A percentile compares a stretch with the other conserved stretches of the same genome.
phyloP scores from a whole-genome alignment of 495 filamentous ascomycete genomes.

The Margaritispora aquatica region DNA sequence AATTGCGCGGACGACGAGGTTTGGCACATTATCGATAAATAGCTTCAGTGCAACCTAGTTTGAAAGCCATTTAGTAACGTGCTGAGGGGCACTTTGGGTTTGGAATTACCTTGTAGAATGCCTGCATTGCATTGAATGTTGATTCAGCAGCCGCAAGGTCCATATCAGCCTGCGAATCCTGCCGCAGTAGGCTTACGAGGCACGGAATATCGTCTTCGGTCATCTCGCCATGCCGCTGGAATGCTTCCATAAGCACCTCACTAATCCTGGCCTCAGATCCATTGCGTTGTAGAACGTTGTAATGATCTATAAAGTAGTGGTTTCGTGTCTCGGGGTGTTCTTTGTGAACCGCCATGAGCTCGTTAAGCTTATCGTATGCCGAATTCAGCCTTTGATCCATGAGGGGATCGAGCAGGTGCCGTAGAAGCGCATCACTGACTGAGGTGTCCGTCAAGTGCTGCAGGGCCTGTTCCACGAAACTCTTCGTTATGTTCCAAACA shows the following conservation, averaged over 20 bases:
- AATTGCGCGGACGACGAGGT: constrained; percentile 22
- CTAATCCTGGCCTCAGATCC: constrained; percentile 5
- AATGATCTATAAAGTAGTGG: constrained; percentile 17
- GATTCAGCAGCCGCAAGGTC: constrained; percentile 24
- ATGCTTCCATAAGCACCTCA: constrained; percentile 4
- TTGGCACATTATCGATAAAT: constrained; percentile 30
- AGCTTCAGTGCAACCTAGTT: constrained; percentile 27
- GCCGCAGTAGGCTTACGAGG: background rate
- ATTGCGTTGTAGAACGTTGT: constrained; percentile 3
- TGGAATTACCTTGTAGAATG: constrained; percentile 30
- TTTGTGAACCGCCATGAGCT: constrained; percentile 32
- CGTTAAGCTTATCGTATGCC: constrained; percentile 29
- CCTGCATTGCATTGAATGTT: constrained; percentile 28
- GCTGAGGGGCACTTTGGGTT: background rate
- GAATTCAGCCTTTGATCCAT: constrained; percentile 27
- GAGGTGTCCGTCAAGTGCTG: constrained; percentile 23
- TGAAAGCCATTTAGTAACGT: background rate
- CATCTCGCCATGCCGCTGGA: constrained; percentile 2
- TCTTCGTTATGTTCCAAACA: constrained; percentile 20
- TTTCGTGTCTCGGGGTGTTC: constrained; percentile 24
- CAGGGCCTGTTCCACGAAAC: constrained; percentile 27
- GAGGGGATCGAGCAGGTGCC: constrained; percentile 28
- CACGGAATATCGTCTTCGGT: constrained; percentile 16
- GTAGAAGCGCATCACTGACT: constrained; percentile 24
- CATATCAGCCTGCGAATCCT: constrained; percentile 4